These are phyloP conservation scores for Lathyrus sativus DNA, from an alignment of 306 rosid species.

Conservation along the genomic window DNA sequence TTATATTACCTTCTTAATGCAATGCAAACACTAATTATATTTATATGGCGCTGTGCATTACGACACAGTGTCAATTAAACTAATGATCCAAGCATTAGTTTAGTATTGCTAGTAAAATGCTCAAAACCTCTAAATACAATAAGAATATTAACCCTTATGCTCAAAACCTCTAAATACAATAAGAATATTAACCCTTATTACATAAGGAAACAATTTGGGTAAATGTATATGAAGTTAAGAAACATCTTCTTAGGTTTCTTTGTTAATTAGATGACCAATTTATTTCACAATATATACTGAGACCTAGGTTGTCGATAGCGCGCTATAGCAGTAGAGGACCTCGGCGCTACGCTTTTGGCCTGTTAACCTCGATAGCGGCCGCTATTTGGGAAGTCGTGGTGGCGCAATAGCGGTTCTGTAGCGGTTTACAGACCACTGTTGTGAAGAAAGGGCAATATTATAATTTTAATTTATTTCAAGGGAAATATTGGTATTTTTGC, in stretches of 20 bases:
- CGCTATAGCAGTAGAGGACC: too few relatives aligned
- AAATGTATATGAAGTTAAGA: conserved; percentile 5
- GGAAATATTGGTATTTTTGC: too few relatives aligned
- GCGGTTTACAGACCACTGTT: too few relatives aligned
- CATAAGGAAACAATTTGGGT: background rate
- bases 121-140: conserved; percentile 4
- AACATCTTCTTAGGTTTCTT: conserved; percentile 19
- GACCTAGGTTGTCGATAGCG: too few relatives aligned
- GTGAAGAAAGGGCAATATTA: too few relatives aligned
- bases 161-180: too few relatives aligned
- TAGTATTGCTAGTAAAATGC: background rate
- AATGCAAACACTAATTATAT: conserved; percentile 25
- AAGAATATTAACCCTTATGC: conserved; percentile 7
- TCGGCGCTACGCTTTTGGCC: too few relatives aligned
- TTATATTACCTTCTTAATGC: conserved; percentile 27
- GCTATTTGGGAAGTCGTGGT: too few relatives aligned
- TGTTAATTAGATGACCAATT: conserved; percentile 13
- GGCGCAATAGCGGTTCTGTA: too few relatives aligned
- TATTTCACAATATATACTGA: conserved; percentile 12
- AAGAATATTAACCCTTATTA: background rate
- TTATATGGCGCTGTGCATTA: conserved; percentile 18
- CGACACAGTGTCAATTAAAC: background rate
- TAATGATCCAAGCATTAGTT: conserved; percentile 1
- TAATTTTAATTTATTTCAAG: too few relatives aligned
- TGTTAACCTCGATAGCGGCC: too few relatives aligned